Base-by-base conservation (phyloP, 495 filamentous ascomycete genomes). In the Trichoderma virens region DNA sequence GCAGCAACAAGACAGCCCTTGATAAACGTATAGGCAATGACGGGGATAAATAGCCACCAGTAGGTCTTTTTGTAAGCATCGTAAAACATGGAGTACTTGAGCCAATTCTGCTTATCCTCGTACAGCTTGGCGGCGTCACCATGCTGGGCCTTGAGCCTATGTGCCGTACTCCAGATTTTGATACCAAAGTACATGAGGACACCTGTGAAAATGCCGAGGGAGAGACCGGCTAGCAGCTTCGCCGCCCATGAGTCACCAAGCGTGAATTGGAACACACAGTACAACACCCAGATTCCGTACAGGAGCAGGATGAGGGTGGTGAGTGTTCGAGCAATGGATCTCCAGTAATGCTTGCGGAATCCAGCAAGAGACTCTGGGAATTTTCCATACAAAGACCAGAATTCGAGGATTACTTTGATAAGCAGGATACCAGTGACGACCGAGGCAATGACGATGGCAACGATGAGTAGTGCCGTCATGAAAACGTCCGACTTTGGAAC, bases 311-410 rank as follows among this genome's bases (percentile, higher is more conserved):
- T 93, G 62, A 98, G 79, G 68, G 90, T 89, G 65, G 91, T 94
- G 71, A 98, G 90, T 28, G 93, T 90, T 43, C 91, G 88, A 41
- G 86, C 89, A 71, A 98, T 84, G 11, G 92, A 81, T 64, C 90
- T 89, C 94, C 94, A 98, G 76, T 98, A 98, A 67, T 93, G 89
- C 73, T 95, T 93, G 62, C 94, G 90, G 83, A 98, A 98, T 30
- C 86, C 85, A 32, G 85, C 79, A 28, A 97, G 83, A 61, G 83
- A 82, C 70, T 93, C 83, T 2, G 94, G 94, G 70, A 98, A 96
- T 54, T 79, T 88, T 65, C 87, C 93, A 70, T 92, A 95, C 16
- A 98, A 78, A 9, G 92, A 89, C 94, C 94, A 98, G 25, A 85
- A 74, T 76, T 98, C 94, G 27, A 98, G 82, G 39, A 96, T 88